A percentile compares a stretch with the other conserved stretches of the same genome.
Conservation (phyloP, 768 basidiomycete species). For the Russula foetens region DNA sequence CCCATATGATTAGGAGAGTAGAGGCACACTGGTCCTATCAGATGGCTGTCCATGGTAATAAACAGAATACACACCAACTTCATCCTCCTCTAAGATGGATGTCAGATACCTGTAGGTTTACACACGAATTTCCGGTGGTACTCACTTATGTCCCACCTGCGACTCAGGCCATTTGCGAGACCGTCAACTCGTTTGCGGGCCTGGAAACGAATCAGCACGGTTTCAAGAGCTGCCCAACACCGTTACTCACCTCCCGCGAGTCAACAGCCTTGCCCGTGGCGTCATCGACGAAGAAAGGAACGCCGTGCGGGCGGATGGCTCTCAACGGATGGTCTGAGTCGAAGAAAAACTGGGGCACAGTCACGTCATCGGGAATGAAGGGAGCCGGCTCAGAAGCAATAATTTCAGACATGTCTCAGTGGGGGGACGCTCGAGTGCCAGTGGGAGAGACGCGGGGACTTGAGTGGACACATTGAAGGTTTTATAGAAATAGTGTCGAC, state of each 20-base stretch:
- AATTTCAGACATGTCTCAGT: slow-evolving; percentile 22
- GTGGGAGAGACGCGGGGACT: background rate
- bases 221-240: background rate
- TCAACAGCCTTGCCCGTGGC: slow-evolving; percentile 36
- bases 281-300: slow-evolving; percentile 57
- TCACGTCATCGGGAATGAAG: slow-evolving; percentile 52
- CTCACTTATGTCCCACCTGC: slow-evolving; percentile 12
- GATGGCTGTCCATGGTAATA: background rate
- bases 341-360: slow-evolving; percentile 60
- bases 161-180: slow-evolving; percentile 11
- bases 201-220: background rate
- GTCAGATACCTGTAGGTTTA: background rate
- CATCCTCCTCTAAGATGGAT: slow-evolving; percentile 35
- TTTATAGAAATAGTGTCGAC: background rate
- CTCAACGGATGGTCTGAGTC: slow-evolving; percentile 34
- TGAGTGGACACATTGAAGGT: background rate
- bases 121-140: background rate
- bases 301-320: slow-evolving; percentile 37
- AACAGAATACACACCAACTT: slow-evolving; percentile 38
- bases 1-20: slow-evolving; percentile 60
- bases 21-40: slow-evolving; percentile 40
- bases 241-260: slow-evolving; percentile 38
- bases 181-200: slow-evolving; percentile 6
- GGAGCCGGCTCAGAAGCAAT: slow-evolving; percentile 26
- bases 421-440: background rate